Base-by-base conservation (phyloP, 352 stramenopile species). In the Phytopythium litorale region DNA sequence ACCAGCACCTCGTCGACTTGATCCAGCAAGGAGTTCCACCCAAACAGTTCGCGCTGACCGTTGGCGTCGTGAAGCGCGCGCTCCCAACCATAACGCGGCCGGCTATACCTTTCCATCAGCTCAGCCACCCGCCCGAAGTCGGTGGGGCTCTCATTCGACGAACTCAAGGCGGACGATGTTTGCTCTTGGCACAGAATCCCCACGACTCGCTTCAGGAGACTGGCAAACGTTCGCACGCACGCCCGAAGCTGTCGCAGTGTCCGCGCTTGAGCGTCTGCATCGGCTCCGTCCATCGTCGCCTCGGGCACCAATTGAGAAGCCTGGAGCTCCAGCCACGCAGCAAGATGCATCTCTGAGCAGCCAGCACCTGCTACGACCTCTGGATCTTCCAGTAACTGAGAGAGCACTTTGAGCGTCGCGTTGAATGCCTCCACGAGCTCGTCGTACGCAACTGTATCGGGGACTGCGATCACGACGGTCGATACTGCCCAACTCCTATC, bases 301-400 rank as follows among this genome's bases (percentile, higher is more conserved):
- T 33, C 30, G 12, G 46, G 43, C 35, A 73, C 62, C 21, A 81
- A 46, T 35, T 76, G 54, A 4, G 30, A 52, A 0, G 63, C 57
- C 9, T 81, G 68, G 35, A 64, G 45, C 13, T 68, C 67, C n/a
- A 90, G 32, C 60, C 68, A 70, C 7, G 58, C 43, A 11, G 76
- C 70, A 15, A 90, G 56, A 45, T 84, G 75, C 16, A 86, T 73
- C 58, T 90, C 80, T 4, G 65, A 58, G 32, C 76, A 88, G 1
- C 80, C 78, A 25, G 65, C 78, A 4, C 78, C 80, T 40, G 74
- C 74, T n/a, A 90, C 35, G 2, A 67, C 71, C 8, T 83, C 50
- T 0, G 76, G 67, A 4, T 65, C 50, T 52, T 85, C 70, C 32
- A 85, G 69, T 11, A 88, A 56, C 16, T 42, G 33, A 30, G 63